Evolutionary conservation across 2,329 filamentous ascomycete species (phyloP), one percentile per base, ranked within the genome.

Genomic region (Thelonectria blattea): DNA sequence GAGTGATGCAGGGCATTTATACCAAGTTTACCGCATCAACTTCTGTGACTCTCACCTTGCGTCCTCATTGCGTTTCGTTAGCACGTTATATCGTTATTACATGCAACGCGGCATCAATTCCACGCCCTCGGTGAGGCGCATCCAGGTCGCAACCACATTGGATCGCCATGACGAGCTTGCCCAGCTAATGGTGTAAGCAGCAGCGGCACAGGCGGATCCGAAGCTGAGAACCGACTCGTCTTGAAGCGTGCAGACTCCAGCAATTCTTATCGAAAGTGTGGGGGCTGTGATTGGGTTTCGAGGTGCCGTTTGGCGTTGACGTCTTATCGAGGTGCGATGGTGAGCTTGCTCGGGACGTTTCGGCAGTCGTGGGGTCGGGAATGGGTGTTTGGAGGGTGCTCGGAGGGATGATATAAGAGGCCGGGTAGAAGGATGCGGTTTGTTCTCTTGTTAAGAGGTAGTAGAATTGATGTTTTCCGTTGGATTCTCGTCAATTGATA

Each of bases 321-420:
- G 62, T 45, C 62, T 64, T 64, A 45, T 39, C 14, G 41, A 1
- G 30, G 27, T 17, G 42, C 37, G 48, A 64, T 64, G 60, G 39
- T 57, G 62, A 57, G 46, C 56, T 34, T 18, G 43, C 10, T 57
- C 62, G 62, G 62, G 48, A 62, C 42, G 45, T 51, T 32, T 55
- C 62, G 62, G 60, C 54, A 47, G 39, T 17, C n/a, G 10, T 24
- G 14, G n/a, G 30, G 15, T 14, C 10, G 17, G 11, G 42, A 6
- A 45, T 42, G 18, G 42, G 6, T 3, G 8, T 27, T 20, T 14
- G 22, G 20, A 24, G 20, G 11, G 42, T 24, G 12, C 17, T 46
- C 42, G 18, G 17, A 15, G 17, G 3, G 18, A 58, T 47, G 41
- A 52, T 41, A 50, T 34, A 18, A 30, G 22, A 39, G 18, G 39